Base-by-base conservation (phyloP, 192 early-diverging fungal genomes). In the Entomortierella lignicola region DNA sequence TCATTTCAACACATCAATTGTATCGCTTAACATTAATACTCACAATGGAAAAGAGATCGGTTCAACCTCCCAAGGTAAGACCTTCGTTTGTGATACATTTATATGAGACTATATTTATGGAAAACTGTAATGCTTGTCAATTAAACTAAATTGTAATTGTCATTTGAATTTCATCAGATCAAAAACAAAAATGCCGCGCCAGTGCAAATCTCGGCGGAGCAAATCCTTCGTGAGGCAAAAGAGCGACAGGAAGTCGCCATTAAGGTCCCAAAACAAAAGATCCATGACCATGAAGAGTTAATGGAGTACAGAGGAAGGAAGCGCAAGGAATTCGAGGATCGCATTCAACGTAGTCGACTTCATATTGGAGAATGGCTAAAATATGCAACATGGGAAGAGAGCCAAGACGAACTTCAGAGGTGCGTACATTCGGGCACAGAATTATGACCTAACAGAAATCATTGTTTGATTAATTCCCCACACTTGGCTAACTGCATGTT, bases 151-250 rank as follows among this genome's bases (percentile, higher is more conserved):
- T 57, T 3, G 1, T 47, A 15, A 47, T 20, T 56, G 27, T 47
- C 39, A n/a, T 50, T 26, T 42, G 7, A 31, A 30, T n/a, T 12
- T 1, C 39, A 8, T 34, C 52, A 90, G 93, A 96, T 98, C 81
- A 97, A 97, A 82, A 98, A 99, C 86, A 99, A 99, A 88, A 97
- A 93, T 83, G 92, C 98, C 2, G 96, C 96, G n/a, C 89, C 92
- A 8, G 88, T 98, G 20, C 98, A 99, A 82, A 99, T 99, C 82
- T 99, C 97, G 25, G 98, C 98, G 17, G 98, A 99, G 85, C 98
- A 99, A 85, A 94, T 99, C 53, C 90, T 99, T 29, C 90, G 96
- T 41, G 98, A 99, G 79, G 94, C 96, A 15, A 92, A 94, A 68
- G 95, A 96, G 60, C 91, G 93, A 41, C 81, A 89, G 64, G 89